Base-by-base conservation (phyloP, 2,329 filamentous ascomycete species). In the Fusarium foetens region DNA sequence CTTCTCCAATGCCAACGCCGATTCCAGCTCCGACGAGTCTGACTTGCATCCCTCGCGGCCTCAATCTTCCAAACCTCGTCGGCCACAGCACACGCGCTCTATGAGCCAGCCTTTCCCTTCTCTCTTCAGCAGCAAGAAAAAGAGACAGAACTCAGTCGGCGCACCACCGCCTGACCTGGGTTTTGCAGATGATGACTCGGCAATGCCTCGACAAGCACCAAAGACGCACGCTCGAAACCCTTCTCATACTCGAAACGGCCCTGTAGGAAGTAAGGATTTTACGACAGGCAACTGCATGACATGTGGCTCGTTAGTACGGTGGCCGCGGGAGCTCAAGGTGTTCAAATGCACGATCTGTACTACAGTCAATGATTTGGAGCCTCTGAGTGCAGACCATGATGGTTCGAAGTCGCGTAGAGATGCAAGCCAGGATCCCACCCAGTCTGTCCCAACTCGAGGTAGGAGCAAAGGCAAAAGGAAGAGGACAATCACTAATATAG, bases 341-440 rank as follows among this genome's bases (percentile, higher is more conserved):
- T 97, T 96, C 81, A 89, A 94, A 75, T 97, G 94, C 80, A 92
- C 93, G 45, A 92, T 93, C 60, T 97, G 94, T 80, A 84, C 93
- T 76, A 96, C 93, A 23, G 90, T 97, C 78, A 97, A 97, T 79
- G 94, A 97, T 79, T 81, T 97, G 58, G 79, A 78, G 36, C 77
- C 79, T 17, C 65, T 70, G 41, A 66, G 69, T 9, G 60, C 60
- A 33, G 75, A 75, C 36, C 68, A 62, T 46, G 64, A 68, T 46
- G 67, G 70, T n/a, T 67, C 68, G 10, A 75, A 65, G 49, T 65
- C 62, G 49, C 73, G 76, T 23, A 73, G 73, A 41, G 79, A 79
- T 48, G 61, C 70, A 23, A 71, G 55, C 27, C 66, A 71, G 54
- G 67, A 53, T n/a, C 51, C 68, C 29, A 57, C 72, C 21, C 65